phyloP scores from a whole-genome alignment of 225 moss, liverwort and hornwort genomes.

The Pleurozium schreberi region DNA sequence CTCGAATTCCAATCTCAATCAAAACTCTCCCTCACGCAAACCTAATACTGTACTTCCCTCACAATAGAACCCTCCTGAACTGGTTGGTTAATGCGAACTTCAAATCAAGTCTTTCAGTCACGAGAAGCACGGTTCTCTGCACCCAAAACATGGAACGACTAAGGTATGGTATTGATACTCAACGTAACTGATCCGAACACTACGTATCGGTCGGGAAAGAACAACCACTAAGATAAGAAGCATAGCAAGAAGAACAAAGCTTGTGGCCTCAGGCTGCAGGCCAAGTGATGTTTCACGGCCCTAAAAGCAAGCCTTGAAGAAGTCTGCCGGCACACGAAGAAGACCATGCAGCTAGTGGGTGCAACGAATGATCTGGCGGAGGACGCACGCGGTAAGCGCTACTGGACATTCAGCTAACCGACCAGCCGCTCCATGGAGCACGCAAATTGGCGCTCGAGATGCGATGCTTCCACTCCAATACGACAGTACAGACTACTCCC shows the following conservation, averaged over 20 bases:
- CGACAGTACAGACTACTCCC: not conserved
- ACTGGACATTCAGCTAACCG: not conserved
- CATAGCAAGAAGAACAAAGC: not conserved
- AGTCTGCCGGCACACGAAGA: not conserved
- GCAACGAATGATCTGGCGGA: not conserved
- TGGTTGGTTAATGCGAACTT: not conserved
- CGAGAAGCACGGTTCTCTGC: not conserved
- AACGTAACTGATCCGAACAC: not conserved
- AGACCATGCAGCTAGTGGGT: not conserved
- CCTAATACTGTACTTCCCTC: not conserved
- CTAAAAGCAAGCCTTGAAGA: not conserved
- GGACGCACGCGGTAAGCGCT: constrained; percentile 2
- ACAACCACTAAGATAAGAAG: not conserved
- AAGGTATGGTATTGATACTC: not conserved
- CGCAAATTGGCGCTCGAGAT: not conserved
- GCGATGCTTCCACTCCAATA: not conserved
- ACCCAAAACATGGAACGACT: not conserved
- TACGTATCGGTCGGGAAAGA: not conserved
- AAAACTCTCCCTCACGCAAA: not conserved
- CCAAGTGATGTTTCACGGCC: not conserved
- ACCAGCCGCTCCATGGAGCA: not conserved
- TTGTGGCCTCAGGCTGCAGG: not conserved
- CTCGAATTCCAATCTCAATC: not conserved
- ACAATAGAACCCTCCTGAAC: not conserved
- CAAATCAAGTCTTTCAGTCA: not conserved